These are phyloP conservation scores for Pseudocercospora musae DNA, from an alignment of 2,329 filamentous ascomycete species.

Conservation along the genomic window DNA sequence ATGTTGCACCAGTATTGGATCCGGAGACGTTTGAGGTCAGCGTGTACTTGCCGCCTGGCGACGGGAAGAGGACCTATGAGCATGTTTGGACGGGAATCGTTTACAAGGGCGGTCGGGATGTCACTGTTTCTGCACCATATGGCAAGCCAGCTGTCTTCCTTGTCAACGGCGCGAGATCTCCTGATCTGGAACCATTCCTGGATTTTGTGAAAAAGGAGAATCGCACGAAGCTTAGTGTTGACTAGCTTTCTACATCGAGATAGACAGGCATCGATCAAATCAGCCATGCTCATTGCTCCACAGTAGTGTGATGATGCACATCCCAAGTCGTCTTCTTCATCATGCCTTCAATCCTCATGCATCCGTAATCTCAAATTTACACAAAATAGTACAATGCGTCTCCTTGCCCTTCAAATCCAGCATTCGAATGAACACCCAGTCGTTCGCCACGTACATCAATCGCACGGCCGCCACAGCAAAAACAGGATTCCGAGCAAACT, in stretches of 20 bases:
- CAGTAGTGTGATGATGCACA: too few relatives aligned
- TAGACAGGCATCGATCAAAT: too few relatives aligned
- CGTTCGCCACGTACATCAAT: constrained; percentile 53
- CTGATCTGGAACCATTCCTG: constrained; percentile 27
- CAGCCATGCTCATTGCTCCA: too few relatives aligned
- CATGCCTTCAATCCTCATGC: constrained; percentile 4
- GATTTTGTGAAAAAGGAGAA: constrained; percentile 32
- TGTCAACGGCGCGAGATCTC: constrained; percentile 22
- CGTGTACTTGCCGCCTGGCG: constrained; percentile 27
- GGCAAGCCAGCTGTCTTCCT: constrained; percentile 32
- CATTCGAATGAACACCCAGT: constrained; percentile 64
- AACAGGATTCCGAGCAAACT: constrained; percentile 60
- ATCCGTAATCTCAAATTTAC: constrained; percentile 58
- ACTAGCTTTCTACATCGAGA: neutral
- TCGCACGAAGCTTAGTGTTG: constrained; percentile 16
- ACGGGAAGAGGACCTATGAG: constrained; percentile 23
- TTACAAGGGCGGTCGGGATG: constrained; percentile 27
- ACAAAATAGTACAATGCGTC: constrained; percentile 60
- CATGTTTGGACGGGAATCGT: constrained; percentile 28
- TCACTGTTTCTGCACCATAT: constrained; percentile 27
- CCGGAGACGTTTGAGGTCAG: constrained; percentile 21
- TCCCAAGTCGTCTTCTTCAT: too few relatives aligned
- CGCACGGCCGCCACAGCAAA: constrained; percentile 61
- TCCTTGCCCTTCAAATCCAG: constrained; percentile 62
- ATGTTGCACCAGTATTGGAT: constrained; percentile 32